phyloP scores from a whole-genome alignment of 805 yeast genomes.

The Candida morakotiae region DNA sequence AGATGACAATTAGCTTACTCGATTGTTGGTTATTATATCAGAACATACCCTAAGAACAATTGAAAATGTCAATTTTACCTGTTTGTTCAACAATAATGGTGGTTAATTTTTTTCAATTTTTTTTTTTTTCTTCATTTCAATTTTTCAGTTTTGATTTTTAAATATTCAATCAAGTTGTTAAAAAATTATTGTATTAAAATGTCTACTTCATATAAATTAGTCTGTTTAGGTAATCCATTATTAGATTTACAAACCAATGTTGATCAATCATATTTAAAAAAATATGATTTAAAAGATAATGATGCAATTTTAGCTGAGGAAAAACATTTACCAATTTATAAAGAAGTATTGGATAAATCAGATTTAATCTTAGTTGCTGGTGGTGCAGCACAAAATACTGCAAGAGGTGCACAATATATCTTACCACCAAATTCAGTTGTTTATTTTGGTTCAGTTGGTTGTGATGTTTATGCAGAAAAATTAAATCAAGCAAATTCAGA shows the following conservation, averaged over 20 bases:
- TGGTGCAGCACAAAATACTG: slow-evolving; percentile 99
- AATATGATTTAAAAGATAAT: slow-evolving; percentile 81
- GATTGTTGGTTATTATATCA: too few species aligned
- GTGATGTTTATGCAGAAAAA: slow-evolving; percentile 80
- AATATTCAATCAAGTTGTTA: slow-evolving; percentile 35
- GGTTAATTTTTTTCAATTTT: too few species aligned
- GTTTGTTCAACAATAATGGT: too few species aligned
- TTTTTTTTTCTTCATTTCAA: too few species aligned
- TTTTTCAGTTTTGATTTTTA: background rate
- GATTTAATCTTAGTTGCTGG: slow-evolving; percentile 83
- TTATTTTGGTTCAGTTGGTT: slow-evolving; percentile 95
- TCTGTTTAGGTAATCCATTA: slow-evolving; percentile 90
- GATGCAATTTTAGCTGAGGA: slow-evolving; percentile 90
- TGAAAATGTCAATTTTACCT: too few species aligned
- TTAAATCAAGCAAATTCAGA: slow-evolving; percentile 76
- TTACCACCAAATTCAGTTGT: slow-evolving; percentile 79
- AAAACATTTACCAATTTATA: slow-evolving; percentile 80
- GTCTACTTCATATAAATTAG: slow-evolving; percentile 59
- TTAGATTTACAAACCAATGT: slow-evolving; percentile 83
- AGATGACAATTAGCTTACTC: too few species aligned
- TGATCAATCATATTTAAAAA: slow-evolving; percentile 61
- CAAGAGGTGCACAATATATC: slow-evolving; percentile 95
- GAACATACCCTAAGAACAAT: too few species aligned
- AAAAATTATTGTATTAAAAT: too few species aligned
- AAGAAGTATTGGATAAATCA: slow-evolving; percentile 62